These are phyloP conservation scores for Quercus lobata DNA, from an alignment of 331 rosid genomes.

Conservation along the genomic window DNA sequence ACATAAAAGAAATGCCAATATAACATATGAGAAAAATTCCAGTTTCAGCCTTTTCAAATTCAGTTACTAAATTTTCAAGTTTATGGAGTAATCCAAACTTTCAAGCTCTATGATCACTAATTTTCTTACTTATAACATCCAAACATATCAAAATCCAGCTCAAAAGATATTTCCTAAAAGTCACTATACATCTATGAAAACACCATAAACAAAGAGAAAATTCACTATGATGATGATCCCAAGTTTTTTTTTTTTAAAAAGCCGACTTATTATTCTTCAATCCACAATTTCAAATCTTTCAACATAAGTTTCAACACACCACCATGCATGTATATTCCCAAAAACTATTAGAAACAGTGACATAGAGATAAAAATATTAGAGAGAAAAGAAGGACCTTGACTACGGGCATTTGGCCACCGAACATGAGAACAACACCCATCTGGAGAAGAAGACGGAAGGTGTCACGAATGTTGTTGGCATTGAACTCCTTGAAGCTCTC, in stretches of 20 bases:
- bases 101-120: no score
- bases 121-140: neutral
- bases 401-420: slow-evolving; percentile 80
- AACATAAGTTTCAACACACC: neutral
- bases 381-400: slow-evolving; percentile 37
- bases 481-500: slow-evolving; percentile 87
- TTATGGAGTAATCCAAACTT: no score
- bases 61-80: slow-evolving; percentile 26
- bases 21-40: neutral
- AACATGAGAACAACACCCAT: slow-evolving; percentile 82
- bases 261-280: neutral
- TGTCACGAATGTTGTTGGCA: slow-evolving; percentile 74
- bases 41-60: slow-evolving; percentile 8
- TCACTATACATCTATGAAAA: no score
- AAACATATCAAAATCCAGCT: neutral
- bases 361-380: neutral
- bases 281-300: neutral
- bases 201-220: no score
- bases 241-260: no score
- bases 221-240: no score
- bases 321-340: neutral
- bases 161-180: no score
- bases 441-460: slow-evolving; percentile 71
- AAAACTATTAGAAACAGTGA: neutral
- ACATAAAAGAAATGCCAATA: no score